Percentiles rank a stretch among this genome's conserved stretches.
These are phyloP conservation scores for Crepidotus variabilis DNA, from an alignment of 768 basidiomycete species.

Conservation along the genomic window DNA sequence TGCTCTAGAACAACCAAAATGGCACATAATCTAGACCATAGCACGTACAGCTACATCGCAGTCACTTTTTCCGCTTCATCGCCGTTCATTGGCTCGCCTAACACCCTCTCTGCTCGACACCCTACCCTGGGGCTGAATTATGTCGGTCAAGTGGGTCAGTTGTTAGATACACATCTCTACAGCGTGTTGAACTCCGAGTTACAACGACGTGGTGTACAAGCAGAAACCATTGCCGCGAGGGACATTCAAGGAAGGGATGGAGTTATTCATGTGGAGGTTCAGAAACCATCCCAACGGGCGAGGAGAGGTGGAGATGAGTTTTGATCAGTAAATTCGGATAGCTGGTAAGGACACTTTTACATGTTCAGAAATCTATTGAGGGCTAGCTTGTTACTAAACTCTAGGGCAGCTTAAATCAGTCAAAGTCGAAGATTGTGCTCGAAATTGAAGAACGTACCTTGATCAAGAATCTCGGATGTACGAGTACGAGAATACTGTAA, in stretches of 20 bases:
- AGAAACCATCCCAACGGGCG: background rate
- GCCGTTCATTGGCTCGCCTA: slow-evolving; percentile 7
- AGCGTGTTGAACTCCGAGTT: slow-evolving; percentile 11
- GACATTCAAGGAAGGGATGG: slow-evolving; percentile 6
- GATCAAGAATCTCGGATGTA: no score
- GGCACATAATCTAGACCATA: slow-evolving; percentile 11
- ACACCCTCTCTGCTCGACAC: slow-evolving; percentile 8
- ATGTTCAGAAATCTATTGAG: no score
- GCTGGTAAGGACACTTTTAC: background rate
- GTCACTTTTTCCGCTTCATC: slow-evolving; percentile 12
- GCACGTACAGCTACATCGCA: slow-evolving; percentile 14
- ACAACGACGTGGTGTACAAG: background rate
- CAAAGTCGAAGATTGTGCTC: no score
- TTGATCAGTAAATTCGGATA: background rate
- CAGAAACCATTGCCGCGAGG: background rate
- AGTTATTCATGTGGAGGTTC: slow-evolving; percentile 8
- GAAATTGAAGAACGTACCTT: no score
- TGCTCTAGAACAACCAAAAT: background rate
- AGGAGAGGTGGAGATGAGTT: slow-evolving; percentile 5
- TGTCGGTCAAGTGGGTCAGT: slow-evolving; percentile 15
- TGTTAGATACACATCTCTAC: slow-evolving; percentile 15
- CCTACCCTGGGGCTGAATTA: slow-evolving; percentile 9
- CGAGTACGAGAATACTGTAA: no score
- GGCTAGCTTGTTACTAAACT: no score
- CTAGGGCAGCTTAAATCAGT: no score